phyloP scores from a whole-genome alignment of 495 filamentous ascomycete genomes.

The Poronia punctata region DNA sequence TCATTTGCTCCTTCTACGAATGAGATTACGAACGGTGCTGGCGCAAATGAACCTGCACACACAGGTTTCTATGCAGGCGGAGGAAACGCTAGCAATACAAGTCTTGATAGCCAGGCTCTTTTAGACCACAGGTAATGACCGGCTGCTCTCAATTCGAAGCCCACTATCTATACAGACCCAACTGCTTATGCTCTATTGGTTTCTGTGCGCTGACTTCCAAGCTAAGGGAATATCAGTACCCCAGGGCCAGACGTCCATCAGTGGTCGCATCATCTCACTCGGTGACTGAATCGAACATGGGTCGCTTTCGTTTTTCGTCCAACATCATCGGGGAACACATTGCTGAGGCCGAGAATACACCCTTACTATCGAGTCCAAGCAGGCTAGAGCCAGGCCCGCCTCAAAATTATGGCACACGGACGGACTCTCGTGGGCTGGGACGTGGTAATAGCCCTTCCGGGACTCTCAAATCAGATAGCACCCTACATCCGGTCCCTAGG shows the following conservation, averaged over 20 bases:
- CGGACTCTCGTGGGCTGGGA: conserved; percentile 18
- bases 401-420: conserved; percentile 32
- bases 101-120: conserved; percentile 72
- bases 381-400: conserved; percentile 18
- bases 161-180: no score
- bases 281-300: conserved; percentile 25
- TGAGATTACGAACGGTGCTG: conserved; percentile 32
- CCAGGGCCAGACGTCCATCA: conserved; percentile 60
- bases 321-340: background rate
- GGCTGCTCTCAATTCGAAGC: background rate
- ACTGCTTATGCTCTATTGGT: no score
- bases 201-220: conserved; percentile 6
- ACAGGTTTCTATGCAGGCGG: conserved; percentile 51
- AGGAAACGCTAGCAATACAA: conserved; percentile 64
- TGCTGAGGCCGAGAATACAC: conserved; percentile 48
- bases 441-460: conserved; percentile 27
- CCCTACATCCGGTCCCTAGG: conserved; percentile 24
- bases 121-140: conserved; percentile 69
- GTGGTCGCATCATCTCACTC: conserved; percentile 33
- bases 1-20: conserved; percentile 53
- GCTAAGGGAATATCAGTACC: conserved; percentile 59
- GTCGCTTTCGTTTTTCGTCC: conserved; percentile 26
- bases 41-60: conserved; percentile 25
- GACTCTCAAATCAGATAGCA: conserved; percentile 36
- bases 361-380: conserved; percentile 41